These are phyloP conservation scores for Xerophyta viscosa DNA, from an alignment of 106 monocot genomes.

Conservation along the genomic window DNA sequence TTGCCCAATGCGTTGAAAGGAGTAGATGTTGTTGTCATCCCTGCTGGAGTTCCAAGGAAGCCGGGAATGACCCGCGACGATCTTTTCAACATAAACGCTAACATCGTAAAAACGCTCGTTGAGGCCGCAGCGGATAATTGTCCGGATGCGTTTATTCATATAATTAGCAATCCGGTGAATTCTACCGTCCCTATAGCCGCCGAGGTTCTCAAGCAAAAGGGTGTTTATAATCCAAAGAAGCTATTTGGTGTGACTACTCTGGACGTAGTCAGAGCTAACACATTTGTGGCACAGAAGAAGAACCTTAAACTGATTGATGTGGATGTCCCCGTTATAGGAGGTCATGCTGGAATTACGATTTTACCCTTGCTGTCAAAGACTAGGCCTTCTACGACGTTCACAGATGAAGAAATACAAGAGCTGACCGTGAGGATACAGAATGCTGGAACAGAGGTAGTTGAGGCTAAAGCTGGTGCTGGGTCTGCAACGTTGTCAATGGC, in stretches of 20 bases:
- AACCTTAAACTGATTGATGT: constrained; percentile 43
- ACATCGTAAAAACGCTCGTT: constrained; percentile 41
- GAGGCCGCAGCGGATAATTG: constrained; percentile 58
- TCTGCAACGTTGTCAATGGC: constrained; percentile 73
- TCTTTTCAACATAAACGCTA: constrained; percentile 46
- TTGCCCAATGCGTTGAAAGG: constrained; percentile 39
- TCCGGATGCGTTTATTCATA: constrained; percentile 55
- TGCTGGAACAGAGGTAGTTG: constrained; percentile 65
- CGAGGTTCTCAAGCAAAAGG: constrained; percentile 44
- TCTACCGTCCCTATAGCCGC: constrained; percentile 74
- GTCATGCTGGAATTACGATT: constrained; percentile 62
- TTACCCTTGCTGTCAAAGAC: constrained; percentile 55
- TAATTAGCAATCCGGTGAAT: constrained; percentile 70
- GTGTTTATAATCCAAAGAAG: constrained; percentile 50
- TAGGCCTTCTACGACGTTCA: constrained; percentile 30
- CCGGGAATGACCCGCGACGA: constrained; percentile 61
- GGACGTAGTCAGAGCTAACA: constrained; percentile 65
- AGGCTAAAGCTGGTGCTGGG: constrained; percentile 68
- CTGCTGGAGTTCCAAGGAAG: constrained; percentile 61
- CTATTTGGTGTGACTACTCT: constrained; percentile 65
- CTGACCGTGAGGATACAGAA: constrained; percentile 54
- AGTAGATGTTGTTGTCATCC: constrained; percentile 63
- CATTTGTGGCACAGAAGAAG: constrained; percentile 60
- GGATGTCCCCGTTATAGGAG: constrained; percentile 56
- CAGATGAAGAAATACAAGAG: constrained; percentile 35